A percentile compares a stretch with the other conserved stretches of the same genome.
Conservation (phyloP, 345 rosid species). For the Gossypium raimondii region DNA sequence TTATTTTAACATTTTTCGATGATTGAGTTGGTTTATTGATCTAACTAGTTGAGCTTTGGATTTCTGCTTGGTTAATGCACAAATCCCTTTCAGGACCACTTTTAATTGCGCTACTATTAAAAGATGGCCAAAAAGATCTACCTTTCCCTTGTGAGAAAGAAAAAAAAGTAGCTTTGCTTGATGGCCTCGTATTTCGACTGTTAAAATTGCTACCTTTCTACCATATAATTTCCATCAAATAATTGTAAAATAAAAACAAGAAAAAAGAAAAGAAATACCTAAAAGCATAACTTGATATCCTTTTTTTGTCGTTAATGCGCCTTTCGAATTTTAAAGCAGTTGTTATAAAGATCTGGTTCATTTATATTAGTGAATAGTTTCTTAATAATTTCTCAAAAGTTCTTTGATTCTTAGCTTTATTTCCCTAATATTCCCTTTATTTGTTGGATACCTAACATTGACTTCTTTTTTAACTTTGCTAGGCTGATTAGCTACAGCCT, state of each 20-base stretch:
- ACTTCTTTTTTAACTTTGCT: constrained; percentile 16
- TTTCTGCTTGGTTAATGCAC: constrained; percentile 26
- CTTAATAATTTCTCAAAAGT: constrained; percentile 19
- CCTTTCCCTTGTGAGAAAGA: background rate
- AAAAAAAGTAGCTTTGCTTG: background rate
- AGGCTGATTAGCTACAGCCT: background rate
- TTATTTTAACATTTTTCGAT: constrained; percentile 14
- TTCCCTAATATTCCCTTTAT: constrained; percentile 11
- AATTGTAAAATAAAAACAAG: background rate
- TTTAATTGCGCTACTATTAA: constrained; percentile 24
- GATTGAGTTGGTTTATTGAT: constrained; percentile 22
- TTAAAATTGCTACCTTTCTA: background rate
- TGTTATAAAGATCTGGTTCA: constrained; percentile 17
- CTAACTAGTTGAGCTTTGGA: constrained; percentile 21
- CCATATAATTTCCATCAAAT: background rate
- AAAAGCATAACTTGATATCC: constrained; percentile 22
- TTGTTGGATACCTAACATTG: constrained; percentile 26
- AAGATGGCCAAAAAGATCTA: constrained; percentile 19
- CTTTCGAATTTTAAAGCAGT: background rate
- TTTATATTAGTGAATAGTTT: constrained; percentile 16
- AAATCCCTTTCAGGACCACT: constrained; percentile 33
- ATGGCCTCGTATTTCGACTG: background rate
- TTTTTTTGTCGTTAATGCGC: constrained; percentile 14
- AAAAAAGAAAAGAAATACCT: background rate
- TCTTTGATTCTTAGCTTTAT: constrained; percentile 17